phyloP scores from a whole-genome alignment of 257 asterid genomes.

The Galeopsis tetrahit region DNA sequence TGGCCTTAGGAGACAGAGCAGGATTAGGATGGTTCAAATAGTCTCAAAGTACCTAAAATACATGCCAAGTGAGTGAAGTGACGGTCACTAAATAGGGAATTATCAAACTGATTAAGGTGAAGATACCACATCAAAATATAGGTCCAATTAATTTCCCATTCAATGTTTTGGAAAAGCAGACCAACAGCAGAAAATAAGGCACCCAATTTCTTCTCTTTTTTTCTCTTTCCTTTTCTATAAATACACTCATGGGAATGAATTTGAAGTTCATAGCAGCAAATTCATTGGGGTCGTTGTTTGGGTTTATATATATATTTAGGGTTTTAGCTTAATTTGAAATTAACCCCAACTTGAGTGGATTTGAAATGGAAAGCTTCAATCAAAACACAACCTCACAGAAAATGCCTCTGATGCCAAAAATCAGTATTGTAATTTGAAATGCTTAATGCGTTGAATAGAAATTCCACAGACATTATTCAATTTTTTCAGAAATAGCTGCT shows the following conservation, averaged over 20 bases:
- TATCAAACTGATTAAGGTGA: neutral
- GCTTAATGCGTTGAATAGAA: neutral
- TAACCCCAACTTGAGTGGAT: neutral
- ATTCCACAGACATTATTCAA: neutral
- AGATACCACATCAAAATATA: constrained; percentile 12
- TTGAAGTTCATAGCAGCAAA: neutral
- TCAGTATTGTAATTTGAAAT: neutral
- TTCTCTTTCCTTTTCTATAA: neutral
- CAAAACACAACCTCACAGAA: neutral
- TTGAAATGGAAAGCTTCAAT: neutral
- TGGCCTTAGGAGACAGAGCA: too few species aligned
- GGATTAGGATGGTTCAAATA: too few species aligned
- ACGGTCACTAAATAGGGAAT: neutral
- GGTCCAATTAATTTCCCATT: neutral
- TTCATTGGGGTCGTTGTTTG: neutral
- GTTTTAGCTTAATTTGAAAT: neutral
- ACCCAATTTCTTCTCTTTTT: neutral
- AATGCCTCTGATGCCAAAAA: neutral
- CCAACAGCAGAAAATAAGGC: neutral
- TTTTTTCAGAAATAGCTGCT: neutral
- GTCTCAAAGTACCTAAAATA: too few species aligned
- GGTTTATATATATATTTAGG: neutral
- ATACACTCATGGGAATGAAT: neutral
- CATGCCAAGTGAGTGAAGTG: constrained; percentile 14
- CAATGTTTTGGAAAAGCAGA: neutral